phyloP scores from a whole-genome alignment of 495 filamentous ascomycete species.

The Aspergillus avenaceus region DNA sequence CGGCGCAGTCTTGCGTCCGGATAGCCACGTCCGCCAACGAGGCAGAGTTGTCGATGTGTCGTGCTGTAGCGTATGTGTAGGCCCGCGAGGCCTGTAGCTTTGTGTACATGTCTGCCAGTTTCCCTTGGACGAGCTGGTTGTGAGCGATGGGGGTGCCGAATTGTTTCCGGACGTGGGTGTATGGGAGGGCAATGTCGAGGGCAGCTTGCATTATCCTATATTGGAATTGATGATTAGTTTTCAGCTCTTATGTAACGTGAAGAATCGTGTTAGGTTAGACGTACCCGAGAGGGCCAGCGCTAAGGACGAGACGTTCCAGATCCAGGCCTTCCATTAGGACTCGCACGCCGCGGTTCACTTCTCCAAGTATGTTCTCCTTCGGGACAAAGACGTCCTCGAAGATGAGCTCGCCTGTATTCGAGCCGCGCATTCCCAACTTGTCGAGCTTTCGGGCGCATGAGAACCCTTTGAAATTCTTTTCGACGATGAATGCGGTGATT shows the following conservation, averaged over 20 bases:
- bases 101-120: slow-evolving; percentile 95
- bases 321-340: slow-evolving; percentile 97
- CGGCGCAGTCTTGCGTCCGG: slow-evolving; percentile 88
- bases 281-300: slow-evolving; percentile 80
- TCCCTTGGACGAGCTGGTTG: slow-evolving; percentile 91
- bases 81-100: slow-evolving; percentile 76
- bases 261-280: neutral
- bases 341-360: slow-evolving; percentile 74
- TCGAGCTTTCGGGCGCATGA: slow-evolving; percentile 87
- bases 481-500: slow-evolving; percentile 91
- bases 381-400: slow-evolving; percentile 95
- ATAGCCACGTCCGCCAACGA: slow-evolving; percentile 43
- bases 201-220: slow-evolving; percentile 86
- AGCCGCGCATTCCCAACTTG: slow-evolving; percentile 97
- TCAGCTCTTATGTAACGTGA: neutral
- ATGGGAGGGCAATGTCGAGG: slow-evolving; percentile 83
- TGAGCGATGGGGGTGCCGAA: slow-evolving; percentile 85
- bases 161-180: slow-evolving; percentile 84
- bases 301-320: slow-evolving; percentile 88
- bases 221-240: slow-evolving; percentile 11
- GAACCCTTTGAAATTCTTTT: slow-evolving; percentile 71
- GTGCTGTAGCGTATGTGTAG: slow-evolving; percentile 78
- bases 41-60: slow-evolving; percentile 66
- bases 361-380: slow-evolving; percentile 71
- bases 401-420: slow-evolving; percentile 91